These are phyloP conservation scores for Aspergillus texensis DNA, from an alignment of 2,329 filamentous ascomycete species.

Conservation along the genomic window DNA sequence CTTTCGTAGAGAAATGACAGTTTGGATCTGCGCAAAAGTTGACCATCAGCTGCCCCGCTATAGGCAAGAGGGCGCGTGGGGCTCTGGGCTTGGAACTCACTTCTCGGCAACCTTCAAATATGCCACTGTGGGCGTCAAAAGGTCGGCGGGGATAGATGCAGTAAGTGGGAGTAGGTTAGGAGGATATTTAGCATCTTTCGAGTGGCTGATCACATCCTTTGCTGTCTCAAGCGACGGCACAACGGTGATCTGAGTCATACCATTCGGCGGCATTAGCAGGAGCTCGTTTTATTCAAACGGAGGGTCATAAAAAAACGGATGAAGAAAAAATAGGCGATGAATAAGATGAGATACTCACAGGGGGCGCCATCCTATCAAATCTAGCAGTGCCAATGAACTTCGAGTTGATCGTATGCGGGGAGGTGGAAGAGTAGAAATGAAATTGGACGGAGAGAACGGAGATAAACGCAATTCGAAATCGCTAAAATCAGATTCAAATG, in stretches of 20 bases:
- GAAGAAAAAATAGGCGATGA: background rate
- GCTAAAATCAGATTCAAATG: background rate
- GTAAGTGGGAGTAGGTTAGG: constrained; percentile 82
- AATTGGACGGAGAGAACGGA: background rate
- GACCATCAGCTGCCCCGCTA: constrained; percentile 15
- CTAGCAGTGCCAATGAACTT: constrained; percentile 2
- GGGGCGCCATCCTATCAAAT: constrained; percentile 28
- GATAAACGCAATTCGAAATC: background rate
- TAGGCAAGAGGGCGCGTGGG: background rate
- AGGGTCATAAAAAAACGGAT: background rate
- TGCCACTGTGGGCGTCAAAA: constrained; percentile 90
- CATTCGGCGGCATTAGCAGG: background rate
- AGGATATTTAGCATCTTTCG: constrained; percentile 55
- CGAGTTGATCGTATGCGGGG: constrained; percentile 19
- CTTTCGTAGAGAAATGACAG: constrained; percentile 96
- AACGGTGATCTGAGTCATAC: constrained; percentile 48
- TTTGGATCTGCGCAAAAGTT: constrained; percentile 55
- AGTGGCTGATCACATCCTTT: constrained; percentile 57
- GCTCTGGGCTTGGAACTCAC: constrained; percentile 48
- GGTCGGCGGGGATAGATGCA: constrained; percentile 84
- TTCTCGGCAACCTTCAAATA: constrained; percentile 87
- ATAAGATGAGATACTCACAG: constrained; percentile 23
- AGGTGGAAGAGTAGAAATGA: constrained; percentile 16
- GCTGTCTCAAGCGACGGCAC: constrained; percentile 66
- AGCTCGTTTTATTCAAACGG: background rate